phyloP scores from a whole-genome alignment of 768 basidiomycete species.

The Boletus pseudopeckii region DNA sequence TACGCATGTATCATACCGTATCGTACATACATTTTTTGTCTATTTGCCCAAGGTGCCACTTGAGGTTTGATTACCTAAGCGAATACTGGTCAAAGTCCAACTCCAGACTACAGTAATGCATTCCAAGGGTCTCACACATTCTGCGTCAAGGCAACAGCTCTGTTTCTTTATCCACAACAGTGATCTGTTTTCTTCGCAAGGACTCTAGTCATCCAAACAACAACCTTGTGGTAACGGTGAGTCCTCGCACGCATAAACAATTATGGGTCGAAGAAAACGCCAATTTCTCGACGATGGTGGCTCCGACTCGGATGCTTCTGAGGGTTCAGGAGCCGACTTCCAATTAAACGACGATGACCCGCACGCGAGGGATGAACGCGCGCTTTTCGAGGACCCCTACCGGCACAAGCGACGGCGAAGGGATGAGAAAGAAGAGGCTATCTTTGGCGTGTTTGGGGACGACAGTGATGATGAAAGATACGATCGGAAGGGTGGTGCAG shows the following conservation, averaged over 20 bases:
- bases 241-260: conserved; percentile 5
- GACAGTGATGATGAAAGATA: conserved; percentile 63
- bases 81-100: neutral
- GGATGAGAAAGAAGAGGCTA: conserved; percentile 65
- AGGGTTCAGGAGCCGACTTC: conserved; percentile 51
- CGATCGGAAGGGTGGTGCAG: conserved; percentile 22
- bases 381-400: conserved; percentile 76
- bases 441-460: conserved; percentile 74
- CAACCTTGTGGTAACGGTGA: conserved; percentile 6
- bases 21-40: neutral
- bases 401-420: conserved; percentile 62
- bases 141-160: too few species aligned
- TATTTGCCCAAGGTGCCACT: too few species aligned
- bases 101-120: too few species aligned
- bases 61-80: conserved; percentile 14
- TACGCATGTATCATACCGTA: conserved; percentile 25
- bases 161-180: too few species aligned
- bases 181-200: neutral
- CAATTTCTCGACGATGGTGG: conserved; percentile 69
- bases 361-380: conserved; percentile 68
- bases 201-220: neutral
- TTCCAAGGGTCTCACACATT: too few species aligned
- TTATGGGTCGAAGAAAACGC: conserved; percentile 77
- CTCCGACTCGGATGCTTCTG: conserved; percentile 71
- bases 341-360: conserved; percentile 50